A percentile compares a stretch with the other conserved stretches of the same genome.
These are phyloP conservation scores for Mortierella alpina DNA, from an alignment of 192 early-diverging fungal genomes.

Conservation along the genomic window DNA sequence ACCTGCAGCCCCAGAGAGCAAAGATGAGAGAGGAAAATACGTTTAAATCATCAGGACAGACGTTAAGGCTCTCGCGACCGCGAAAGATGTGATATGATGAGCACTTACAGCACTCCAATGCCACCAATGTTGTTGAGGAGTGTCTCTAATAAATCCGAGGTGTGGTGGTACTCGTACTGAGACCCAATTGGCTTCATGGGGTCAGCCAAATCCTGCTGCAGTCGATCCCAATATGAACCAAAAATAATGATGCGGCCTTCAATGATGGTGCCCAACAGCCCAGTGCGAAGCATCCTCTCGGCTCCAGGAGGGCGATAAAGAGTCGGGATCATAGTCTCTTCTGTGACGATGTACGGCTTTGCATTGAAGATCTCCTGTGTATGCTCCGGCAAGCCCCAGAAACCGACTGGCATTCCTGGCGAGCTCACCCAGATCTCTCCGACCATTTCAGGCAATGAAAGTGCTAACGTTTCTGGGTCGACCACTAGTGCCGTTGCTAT, in stretches of 20 bases:
- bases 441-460: constrained; percentile 73
- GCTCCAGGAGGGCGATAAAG: constrained; percentile 45
- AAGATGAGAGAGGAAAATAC: background rate
- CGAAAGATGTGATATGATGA: too few relatives aligned
- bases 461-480: constrained; percentile 77
- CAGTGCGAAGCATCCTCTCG: constrained; percentile 71
- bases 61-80: too few relatives aligned
- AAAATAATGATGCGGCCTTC: constrained; percentile 76
- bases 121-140: constrained; percentile 28
- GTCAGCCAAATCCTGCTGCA: constrained; percentile 58
- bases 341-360: constrained; percentile 59
- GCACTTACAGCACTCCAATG: constrained; percentile 55
- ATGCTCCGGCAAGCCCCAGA: constrained; percentile 79
- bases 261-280: constrained; percentile 73
- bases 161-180: constrained; percentile 46
- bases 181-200: constrained; percentile 32
- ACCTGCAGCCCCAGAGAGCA: constrained; percentile 32
- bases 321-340: constrained; percentile 53
- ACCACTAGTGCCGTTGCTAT: constrained; percentile 74
- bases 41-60: too few relatives aligned
- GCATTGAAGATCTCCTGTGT: constrained; percentile 77
- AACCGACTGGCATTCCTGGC: constrained; percentile 71
- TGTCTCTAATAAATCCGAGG: constrained; percentile 41
- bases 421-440: constrained; percentile 85
- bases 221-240: constrained; percentile 77